Conservation (phyloP, 225 moss, liverwort and hornwort species). For the Rhytidiadelphus loreus region DNA sequence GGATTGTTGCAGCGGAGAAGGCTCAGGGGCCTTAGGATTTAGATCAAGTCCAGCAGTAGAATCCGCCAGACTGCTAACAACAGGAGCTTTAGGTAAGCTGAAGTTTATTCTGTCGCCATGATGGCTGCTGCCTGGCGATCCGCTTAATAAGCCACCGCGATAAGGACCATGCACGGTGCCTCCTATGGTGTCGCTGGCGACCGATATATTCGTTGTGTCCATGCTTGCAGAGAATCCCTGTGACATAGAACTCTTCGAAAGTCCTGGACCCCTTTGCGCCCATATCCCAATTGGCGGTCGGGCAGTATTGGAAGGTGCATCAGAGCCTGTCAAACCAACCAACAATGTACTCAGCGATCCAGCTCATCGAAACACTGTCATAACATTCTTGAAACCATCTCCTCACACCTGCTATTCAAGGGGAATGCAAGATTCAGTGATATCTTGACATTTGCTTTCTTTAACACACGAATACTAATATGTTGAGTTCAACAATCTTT, state of each 20-base stretch:
- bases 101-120: constrained; percentile 27
- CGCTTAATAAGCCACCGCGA: constrained; percentile 12
- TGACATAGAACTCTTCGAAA: constrained; percentile 37
- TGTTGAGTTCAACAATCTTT: background rate
- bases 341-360: background rate
- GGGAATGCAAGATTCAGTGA: background rate
- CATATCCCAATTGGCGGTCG: constrained; percentile 28
- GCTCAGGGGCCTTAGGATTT: constrained; percentile 12
- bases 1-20: background rate
- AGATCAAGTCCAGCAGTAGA: constrained; percentile 50
- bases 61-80: constrained; percentile 33
- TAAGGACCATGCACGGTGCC: constrained; percentile 38
- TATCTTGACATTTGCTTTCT: background rate
- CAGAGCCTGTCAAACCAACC: constrained; percentile 7
- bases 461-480: background rate
- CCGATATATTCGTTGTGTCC: constrained; percentile 16
- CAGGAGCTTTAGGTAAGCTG: constrained; percentile 16
- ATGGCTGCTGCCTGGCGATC: constrained; percentile 9
- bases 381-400: background rate
- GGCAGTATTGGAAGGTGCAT: constrained; percentile 1
- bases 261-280: constrained; percentile 26
- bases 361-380: background rate
- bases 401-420: background rate
- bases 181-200: constrained; percentile 21
- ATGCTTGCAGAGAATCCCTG: constrained; percentile 37